Conservation (phyloP, 805 yeast genomes). For the Middelhovenomyces tepae region DNA sequence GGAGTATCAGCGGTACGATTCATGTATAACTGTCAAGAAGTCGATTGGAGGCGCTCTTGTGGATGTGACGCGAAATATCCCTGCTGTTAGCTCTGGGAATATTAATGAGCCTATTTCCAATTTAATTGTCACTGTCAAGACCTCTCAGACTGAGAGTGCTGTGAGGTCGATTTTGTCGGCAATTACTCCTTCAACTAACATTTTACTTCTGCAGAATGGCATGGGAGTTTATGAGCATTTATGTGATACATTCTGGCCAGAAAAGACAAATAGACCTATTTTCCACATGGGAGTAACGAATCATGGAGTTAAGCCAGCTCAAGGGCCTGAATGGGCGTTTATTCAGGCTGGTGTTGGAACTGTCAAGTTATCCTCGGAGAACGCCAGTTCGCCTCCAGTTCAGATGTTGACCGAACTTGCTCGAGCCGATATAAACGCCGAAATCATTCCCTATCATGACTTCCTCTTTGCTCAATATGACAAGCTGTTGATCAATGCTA, state of each 20-base stretch:
- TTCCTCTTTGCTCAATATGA: constrained; percentile 55
- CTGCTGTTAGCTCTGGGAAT: constrained; percentile 7
- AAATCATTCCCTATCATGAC: constrained; percentile 31
- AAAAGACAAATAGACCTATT: constrained; percentile 38
- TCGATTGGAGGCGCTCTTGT: constrained; percentile 11
- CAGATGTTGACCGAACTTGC: not conserved
- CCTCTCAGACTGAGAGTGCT: constrained; percentile 63
- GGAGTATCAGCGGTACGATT: constrained; percentile 34
- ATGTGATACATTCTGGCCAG: constrained; percentile 46
- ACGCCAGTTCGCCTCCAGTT: constrained; percentile 35
- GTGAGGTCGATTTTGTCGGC: constrained; percentile 43
- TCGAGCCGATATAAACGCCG: constrained; percentile 10
- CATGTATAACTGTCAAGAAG: constrained; percentile 28
- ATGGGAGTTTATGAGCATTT: constrained; percentile 60
- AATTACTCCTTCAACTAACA: constrained; percentile 42
- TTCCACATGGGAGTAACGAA: constrained; percentile 68
- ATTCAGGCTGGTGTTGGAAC: constrained; percentile 69
- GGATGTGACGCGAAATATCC: constrained; percentile 10
- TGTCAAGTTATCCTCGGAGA: constrained; percentile 46
- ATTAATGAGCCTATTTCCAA: constrained; percentile 35
- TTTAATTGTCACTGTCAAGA: constrained; percentile 70
- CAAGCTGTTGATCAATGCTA: constrained; percentile 71
- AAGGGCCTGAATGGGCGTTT: constrained; percentile 34
- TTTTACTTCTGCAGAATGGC: constrained; percentile 77
- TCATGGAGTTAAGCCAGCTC: constrained; percentile 65